Evolutionary conservation across 2,329 filamentous ascomycete genomes (phyloP), one percentile per base, ranked within the genome.

Genomic region (Sporothrix brasiliensis): DNA sequence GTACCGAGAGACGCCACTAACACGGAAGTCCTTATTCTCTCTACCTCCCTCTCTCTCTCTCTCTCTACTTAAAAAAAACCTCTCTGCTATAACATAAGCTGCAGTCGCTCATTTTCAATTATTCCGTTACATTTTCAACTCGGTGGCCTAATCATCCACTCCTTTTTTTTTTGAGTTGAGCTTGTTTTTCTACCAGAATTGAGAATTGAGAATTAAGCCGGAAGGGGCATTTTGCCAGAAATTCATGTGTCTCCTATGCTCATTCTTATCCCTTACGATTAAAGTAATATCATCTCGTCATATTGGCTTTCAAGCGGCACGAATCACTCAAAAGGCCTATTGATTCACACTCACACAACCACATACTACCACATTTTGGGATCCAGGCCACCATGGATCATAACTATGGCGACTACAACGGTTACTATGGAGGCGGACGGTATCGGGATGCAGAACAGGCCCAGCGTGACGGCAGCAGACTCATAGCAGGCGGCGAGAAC

Each of bases 381-480:
- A 47, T 24, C 44, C 30, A 39, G 21, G 19, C 63, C 27, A 53
- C 19, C 75, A 80, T 63, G 56, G 56, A 63, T 9, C 47, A 63
- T 44, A 27, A 54, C 41, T 34, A 63, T 56, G 34, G 39, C 56
- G 56, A 63, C 53, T 34, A 53, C 68, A 50, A 50, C 49, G 56
- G 34, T 47, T 41, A 52, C 24, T 49, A 61, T 7, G 50, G 82
- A 82, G 16, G 82, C 82, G 56, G 82, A 79, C 75, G 83, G 80
- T 19, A 80, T 81, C 19, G 75, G 73, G 63, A 67, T 11, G n/a
- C 49, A 19, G 63, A 52, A 7, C 7, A 41, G 21, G 21, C 63
- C 4, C 61, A 65, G 44, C 11, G 5, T 21, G 61, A 65, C n/a
- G 50, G 30, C 24, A 50, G 14, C 24, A 19, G 24, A 10, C 24